Percentiles rank a stretch among this genome's conserved stretches.
phyloP scores from a whole-genome alignment of 1,284 basidiomycete species.

The Ceratobasidium sp. region DNA sequence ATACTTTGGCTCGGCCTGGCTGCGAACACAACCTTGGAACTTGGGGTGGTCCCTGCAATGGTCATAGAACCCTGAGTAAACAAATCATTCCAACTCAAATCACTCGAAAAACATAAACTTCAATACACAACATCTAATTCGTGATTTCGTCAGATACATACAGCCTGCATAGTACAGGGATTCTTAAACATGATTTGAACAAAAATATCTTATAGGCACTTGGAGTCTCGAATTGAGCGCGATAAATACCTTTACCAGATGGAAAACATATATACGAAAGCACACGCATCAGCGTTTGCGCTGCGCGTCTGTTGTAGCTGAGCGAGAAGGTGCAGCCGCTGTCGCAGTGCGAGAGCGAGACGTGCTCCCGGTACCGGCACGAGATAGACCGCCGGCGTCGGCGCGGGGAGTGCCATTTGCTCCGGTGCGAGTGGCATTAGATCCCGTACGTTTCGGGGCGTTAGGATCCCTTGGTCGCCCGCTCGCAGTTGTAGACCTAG shows the following conservation, averaged over 20 bases:
- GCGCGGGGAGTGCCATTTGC: constrained; percentile 21
- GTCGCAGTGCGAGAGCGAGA: constrained; percentile 28
- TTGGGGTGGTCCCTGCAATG: constrained; percentile 35
- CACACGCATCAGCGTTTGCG: constrained; percentile 38
- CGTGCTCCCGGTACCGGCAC: constrained; percentile 37
- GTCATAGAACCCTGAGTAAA: constrained; percentile 25
- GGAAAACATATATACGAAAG: constrained; percentile 10
- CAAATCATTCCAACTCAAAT: constrained; percentile 1
- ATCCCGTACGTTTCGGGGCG: constrained; percentile 30
- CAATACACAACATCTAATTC: constrained; percentile 44
- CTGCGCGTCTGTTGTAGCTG: constrained; percentile 32
- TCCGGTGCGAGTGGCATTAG: constrained; percentile 31
- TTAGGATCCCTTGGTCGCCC: constrained; percentile 21
- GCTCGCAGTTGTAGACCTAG: constrained; percentile 40
- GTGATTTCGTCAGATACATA: constrained; percentile 45
- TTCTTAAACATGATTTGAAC: constrained; percentile 28
- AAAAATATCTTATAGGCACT: constrained; percentile 35
- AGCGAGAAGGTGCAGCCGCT: constrained; percentile 19
- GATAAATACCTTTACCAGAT: constrained; percentile 39
- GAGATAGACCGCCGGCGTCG: constrained; percentile 33
- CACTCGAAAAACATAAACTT: background rate
- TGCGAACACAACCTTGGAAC: constrained; percentile 22
- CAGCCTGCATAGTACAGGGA: constrained; percentile 22
- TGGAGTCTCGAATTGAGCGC: constrained; percentile 5
- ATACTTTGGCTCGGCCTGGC: constrained; percentile 21